Evolutionary conservation across 148 eudicot species (phyloP).

Genomic region (Rhododendron ovatum): DNA sequence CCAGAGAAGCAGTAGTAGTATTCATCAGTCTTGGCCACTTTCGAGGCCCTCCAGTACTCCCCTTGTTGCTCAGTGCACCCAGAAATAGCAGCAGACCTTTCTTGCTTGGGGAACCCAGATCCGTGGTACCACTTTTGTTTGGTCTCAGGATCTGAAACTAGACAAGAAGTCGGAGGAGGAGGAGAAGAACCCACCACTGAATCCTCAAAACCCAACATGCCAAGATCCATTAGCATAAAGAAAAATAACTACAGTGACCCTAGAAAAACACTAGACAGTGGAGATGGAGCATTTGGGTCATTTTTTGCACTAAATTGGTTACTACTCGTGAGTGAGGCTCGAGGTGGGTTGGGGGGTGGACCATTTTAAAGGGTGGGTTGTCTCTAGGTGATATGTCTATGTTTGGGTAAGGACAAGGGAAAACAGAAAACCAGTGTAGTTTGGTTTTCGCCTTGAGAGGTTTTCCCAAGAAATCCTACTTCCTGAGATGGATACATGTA

Average conservation of each 20-base stretch:
- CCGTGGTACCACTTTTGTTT: constrained; percentile 28
- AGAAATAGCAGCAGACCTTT: constrained; percentile 13
- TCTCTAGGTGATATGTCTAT: neutral
- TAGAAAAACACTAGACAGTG: neutral
- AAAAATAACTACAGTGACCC: neutral
- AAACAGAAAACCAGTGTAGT: neutral
- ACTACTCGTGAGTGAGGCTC: neutral
- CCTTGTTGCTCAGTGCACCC: neutral
- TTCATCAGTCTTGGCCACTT: constrained; percentile 20
- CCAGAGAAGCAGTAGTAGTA: constrained; percentile 6
- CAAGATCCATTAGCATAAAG: constrained; percentile 37
- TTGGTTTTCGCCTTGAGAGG: neutral
- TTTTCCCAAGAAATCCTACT: neutral
- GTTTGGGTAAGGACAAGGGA: neutral
- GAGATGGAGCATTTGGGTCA: constrained; percentile 10
- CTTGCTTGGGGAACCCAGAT: constrained; percentile 33
- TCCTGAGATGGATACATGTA: neutral
- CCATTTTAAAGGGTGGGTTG: neutral
- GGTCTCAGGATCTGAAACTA: constrained; percentile 16
- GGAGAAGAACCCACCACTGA: constrained; percentile 2
- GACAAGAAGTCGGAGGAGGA: neutral
- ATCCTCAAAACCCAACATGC: constrained; percentile 17
- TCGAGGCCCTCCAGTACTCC: constrained; percentile 15
- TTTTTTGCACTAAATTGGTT: neutral
- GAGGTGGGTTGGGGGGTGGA: neutral